Evolutionary conservation across 2,329 filamentous ascomycete species (phyloP).

Genomic region (Shiraia bambusicola): DNA sequence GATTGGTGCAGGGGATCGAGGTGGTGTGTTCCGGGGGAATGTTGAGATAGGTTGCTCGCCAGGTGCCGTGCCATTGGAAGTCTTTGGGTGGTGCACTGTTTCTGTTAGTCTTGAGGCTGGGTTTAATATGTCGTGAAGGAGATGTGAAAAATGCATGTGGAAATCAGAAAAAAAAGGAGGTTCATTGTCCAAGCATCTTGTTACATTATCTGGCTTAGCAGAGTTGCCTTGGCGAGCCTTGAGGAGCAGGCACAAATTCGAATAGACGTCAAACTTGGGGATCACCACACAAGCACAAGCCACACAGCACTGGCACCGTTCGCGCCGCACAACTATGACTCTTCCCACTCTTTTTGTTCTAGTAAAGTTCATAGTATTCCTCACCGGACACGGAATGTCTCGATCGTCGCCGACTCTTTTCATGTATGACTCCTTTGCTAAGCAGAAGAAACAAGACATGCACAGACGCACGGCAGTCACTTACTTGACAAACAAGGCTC

Average conservation of each 20-base stretch:
- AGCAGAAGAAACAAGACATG: constrained; percentile 7
- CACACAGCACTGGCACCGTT: no score
- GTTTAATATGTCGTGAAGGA: neutral
- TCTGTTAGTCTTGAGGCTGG: neutral
- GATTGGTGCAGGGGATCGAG: constrained; percentile 68
- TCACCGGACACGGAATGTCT: no score
- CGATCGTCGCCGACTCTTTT: neutral
- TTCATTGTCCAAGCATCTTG: no score
- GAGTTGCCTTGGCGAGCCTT: neutral
- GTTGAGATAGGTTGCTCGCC: constrained; percentile 75
- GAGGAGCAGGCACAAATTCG: no score
- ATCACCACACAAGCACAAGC: neutral
- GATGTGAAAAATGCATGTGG: neutral
- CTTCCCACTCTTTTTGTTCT: neutral
- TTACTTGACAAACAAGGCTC: constrained; percentile 80
- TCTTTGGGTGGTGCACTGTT: constrained; percentile 46
- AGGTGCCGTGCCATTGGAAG: constrained; percentile 76
- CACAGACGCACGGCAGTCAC: constrained; percentile 46
- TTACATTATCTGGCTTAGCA: no score
- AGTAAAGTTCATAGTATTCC: neutral
- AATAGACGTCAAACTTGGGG: no score
- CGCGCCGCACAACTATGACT: neutral
- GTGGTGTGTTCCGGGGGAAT: constrained; percentile 57
- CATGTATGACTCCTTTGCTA: constrained; percentile 5
- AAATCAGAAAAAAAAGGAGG: no score